Evolutionary conservation across 306 rosid genomes (phyloP), one percentile per base, ranked within the genome.

Genomic region (Lathyrus sativus): DNA sequence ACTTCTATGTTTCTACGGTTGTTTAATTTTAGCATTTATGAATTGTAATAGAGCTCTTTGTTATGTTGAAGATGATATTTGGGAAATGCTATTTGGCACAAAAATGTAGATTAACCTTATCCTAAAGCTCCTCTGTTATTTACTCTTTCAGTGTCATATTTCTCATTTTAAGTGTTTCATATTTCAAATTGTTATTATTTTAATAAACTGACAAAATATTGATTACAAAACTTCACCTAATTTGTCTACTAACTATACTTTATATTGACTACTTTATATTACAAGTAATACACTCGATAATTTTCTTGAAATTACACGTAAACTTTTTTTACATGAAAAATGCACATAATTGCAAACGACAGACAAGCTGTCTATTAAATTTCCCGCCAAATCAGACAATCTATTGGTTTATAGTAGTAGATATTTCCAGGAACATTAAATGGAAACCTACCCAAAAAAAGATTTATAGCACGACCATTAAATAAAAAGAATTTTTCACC

Each of bases 41-140:
- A 78, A 70, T 55, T 81, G 75, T 74, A 70, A 43, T 65, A 49
- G 72, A 54, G 67, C 37, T 65, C 41, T 71, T 41, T 73, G 39
- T 57, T 39, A 33, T 64, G 77, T 67, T 71, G 48, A 66, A 60
- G 65, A 12, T 69, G 37, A 35, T 12, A 53, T 53, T 49, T 49
- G 64, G 76, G 63, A 62, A 63, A 41, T 48, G 73, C 61, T 75
- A 41, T 24, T 78, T 71, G 38, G 59, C 50, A 41, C 66, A 19
- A 62, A 55, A 55, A 67, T 67, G 61, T 68, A 78, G 43, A 66
- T 39, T 54, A 51, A 65, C n/a, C 44, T 54, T 74, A 28, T 70
- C 74, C 42, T 41, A 41, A 65, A 57, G 65, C 53, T 41, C 51
- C 58, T n/a, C 58, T 48, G 49, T 61, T 71, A n/a, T 31, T 69